A percentile compares a stretch with the other conserved stretches of the same genome.
phyloP scores from a whole-genome alignment of 1,139 yeast genomes.

The Kodamaea suecica region DNA sequence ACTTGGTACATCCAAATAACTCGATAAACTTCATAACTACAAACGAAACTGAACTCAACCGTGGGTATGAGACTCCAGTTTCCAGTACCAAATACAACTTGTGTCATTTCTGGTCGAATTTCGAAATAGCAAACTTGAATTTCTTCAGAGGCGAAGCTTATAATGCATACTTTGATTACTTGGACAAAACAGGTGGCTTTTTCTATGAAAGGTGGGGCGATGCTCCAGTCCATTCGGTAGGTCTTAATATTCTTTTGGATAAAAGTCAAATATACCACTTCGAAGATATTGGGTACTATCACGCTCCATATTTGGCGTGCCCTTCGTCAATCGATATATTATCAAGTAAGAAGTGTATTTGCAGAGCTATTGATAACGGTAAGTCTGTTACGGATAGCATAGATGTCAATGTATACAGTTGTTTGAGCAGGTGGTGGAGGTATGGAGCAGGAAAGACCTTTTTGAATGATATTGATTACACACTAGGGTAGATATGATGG shows the following conservation, averaged over 20 bases:
- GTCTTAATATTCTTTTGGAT: conserved; percentile 63
- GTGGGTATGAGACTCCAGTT: conserved; percentile 13
- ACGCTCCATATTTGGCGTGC: conserved; percentile 79
- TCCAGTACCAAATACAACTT: conserved; percentile 65
- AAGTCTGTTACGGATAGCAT: conserved; percentile 40
- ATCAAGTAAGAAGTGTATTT: conserved; percentile 66
- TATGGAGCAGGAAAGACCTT: conserved; percentile 57
- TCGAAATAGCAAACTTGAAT: conserved; percentile 79
- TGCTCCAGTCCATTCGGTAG: conserved; percentile 93
- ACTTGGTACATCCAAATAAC: conserved; percentile 64
- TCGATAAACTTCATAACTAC: conserved; percentile 70
- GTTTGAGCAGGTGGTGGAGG: conserved; percentile 86
- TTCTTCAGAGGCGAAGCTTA: conserved; percentile 76
- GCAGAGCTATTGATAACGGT: conserved; percentile 43
- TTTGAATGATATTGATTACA: conserved; percentile 32
- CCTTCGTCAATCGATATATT: conserved; percentile 56
- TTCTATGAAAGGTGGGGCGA: conserved; percentile 97
- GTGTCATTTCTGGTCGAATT: conserved; percentile 96
- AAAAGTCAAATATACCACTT: conserved; percentile 75
- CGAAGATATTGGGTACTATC: conserved; percentile 86
- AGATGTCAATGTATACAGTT: conserved; percentile 64
- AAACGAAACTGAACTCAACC: conserved; percentile 40
- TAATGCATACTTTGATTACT: conserved; percentile 60
- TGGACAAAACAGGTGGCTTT: conserved; percentile 78
- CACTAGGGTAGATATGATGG: conserved; percentile 2